Evolutionary conservation across 192 early-diverging fungal genomes (phyloP), one percentile per base, ranked within the genome.

Genomic region (Entomortierella parvispora): DNA sequence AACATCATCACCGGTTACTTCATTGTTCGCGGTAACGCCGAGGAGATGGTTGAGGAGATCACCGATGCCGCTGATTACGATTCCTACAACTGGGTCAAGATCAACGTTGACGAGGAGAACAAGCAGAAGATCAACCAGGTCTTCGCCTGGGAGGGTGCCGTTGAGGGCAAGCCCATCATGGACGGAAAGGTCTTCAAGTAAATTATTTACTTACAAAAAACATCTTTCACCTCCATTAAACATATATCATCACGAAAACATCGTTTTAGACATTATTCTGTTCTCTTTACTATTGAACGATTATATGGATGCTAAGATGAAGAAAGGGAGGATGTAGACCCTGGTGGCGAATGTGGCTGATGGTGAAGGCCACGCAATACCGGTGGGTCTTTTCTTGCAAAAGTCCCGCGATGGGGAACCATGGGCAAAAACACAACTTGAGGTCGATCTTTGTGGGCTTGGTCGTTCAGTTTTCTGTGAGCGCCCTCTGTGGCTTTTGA

Each of bases 1-100:
- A 95, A 92, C 89, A 80, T 82, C 74, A 95, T 96, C 85, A 79
- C 86, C 68, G 95, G 95, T 70, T 93, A 93, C 92, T 96, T 94
- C 81, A 87, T 96, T 23, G 86, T 95, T 82, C 90, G 94, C 80
- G 95, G 95, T 12, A 7, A 4, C 1, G 49, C 49, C 56, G 40
- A 15, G 9, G 42, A 61, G 47, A 23, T 50, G 28, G 26, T 51
- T 25, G 49, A 51, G 49, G 25, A 51, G 26, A 23, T 51, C 22
- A 59, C 60, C 32, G 94, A 95, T 66, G 85, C 92, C 23, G 83
- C 93, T 51, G 94, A 95, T 87, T 95, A 79, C 85, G 93, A 91
- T 59, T 93, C 91, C 40, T 96, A 86, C 88, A 79, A 63, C 55
- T 96, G 93, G 82, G 83, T 80, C 44, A 88, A 88, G 72, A 84